These are phyloP conservation scores for Penium margaritaceum DNA, from an alignment of 139 green algal species.

Conservation along the genomic window DNA sequence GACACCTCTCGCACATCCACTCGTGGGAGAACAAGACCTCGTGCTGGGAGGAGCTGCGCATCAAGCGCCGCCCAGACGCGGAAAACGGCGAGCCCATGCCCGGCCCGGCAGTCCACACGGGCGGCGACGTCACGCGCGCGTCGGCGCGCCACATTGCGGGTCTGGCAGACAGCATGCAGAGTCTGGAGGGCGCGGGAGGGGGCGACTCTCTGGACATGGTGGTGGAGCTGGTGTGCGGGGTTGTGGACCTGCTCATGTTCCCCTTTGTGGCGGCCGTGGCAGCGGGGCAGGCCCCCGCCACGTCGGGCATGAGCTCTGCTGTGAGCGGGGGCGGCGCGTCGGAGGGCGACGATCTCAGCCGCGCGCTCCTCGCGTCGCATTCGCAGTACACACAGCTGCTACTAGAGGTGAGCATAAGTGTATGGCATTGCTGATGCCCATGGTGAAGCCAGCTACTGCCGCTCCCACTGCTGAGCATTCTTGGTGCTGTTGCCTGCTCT, in stretches of 20 bases:
- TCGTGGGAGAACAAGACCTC: slow-evolving; percentile 25
- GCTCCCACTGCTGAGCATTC: too few relatives aligned
- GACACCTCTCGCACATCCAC: slow-evolving; percentile 33
- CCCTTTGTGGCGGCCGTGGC: background rate
- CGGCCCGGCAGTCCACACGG: too few relatives aligned
- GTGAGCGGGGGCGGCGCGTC: background rate
- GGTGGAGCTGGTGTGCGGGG: slow-evolving; percentile 18
- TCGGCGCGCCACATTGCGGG: too few relatives aligned
- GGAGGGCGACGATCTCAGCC: background rate
- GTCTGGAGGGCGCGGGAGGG: background rate
- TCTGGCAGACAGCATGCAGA: too few relatives aligned
- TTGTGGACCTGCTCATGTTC: slow-evolving; percentile 22
- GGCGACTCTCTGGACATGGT: background rate
- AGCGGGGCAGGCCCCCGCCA: background rate
- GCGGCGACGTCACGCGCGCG: too few relatives aligned
- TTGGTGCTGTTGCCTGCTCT: too few relatives aligned
- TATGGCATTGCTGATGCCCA: too few relatives aligned
- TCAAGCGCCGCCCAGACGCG: too few relatives aligned
- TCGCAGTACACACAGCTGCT: slow-evolving; percentile 26
- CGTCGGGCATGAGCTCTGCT: background rate
- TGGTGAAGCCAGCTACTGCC: too few relatives aligned
- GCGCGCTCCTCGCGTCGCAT: slow-evolving; percentile 2
- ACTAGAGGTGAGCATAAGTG: slow-evolving; percentile 20
- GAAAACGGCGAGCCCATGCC: too few relatives aligned
- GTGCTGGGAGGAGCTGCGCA: too few relatives aligned